Conservation (phyloP, 2,329 filamentous ascomycete species). For the Colletotrichum sp. region DNA sequence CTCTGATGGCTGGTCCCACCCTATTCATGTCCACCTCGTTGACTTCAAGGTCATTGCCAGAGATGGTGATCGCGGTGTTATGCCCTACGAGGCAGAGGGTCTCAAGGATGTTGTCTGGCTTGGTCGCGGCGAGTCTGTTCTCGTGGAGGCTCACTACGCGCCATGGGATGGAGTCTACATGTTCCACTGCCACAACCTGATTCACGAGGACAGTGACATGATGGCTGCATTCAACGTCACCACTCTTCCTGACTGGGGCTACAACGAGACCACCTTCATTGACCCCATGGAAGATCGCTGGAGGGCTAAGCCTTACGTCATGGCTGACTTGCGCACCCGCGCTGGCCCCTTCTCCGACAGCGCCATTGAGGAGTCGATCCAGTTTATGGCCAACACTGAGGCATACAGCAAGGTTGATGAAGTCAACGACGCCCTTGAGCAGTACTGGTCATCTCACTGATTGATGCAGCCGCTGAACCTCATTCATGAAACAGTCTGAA, state of each 20-base stretch:
- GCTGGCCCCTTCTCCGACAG: background rate
- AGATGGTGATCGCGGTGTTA: background rate
- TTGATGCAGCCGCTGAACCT: fast-evolving
- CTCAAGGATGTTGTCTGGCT: background rate
- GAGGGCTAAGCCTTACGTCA: background rate
- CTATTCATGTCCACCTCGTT: conserved; percentile 62
- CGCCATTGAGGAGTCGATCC: background rate
- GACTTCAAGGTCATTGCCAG: conserved; percentile 52
- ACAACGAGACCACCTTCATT: conserved; percentile 8
- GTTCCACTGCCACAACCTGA: conserved; percentile 37
- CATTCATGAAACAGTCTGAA: background rate
- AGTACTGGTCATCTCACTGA: background rate
- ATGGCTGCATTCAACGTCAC: conserved; percentile 53
- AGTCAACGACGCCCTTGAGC: background rate
- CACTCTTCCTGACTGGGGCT: conserved; percentile 32
- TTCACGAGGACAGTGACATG: conserved; percentile 51
- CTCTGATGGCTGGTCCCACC: conserved; percentile 55
- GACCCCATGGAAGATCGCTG: conserved; percentile 9
- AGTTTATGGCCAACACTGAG: background rate
- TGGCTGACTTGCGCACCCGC: background rate
- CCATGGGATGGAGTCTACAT: background rate
- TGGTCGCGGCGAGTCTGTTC: conserved; percentile 46
- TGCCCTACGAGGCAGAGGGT: background rate
- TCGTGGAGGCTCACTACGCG: conserved; percentile 28
- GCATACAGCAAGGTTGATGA: background rate